Evolutionary conservation across 345 rosid species (phyloP), one percentile per base, ranked within the genome.

Genomic region (Populus pruinosa): DNA sequence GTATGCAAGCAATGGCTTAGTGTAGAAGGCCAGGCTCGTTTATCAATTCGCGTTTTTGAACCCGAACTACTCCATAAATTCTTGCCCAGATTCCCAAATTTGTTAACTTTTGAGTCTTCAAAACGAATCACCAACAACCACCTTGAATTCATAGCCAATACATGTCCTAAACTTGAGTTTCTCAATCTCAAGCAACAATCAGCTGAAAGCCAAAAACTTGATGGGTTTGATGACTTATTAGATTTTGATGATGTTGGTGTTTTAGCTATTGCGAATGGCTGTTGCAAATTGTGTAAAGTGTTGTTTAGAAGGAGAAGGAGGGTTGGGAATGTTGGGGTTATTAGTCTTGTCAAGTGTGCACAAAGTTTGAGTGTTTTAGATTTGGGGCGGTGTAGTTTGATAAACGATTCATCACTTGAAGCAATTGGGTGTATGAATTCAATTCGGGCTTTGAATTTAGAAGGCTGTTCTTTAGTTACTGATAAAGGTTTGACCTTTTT

Each of bases 1-100:
- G 88, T 86, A 12, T 86, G 86, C 68, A 84, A 86, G 76, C 86
- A 81, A 73, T 87, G 90, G 90, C 84, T 78, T 20, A 62, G 82
- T 67, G 82, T 82, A 14, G 90, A 87, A 55, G 87, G 90, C 53
- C 70, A 35, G 39, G 77, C 68, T 29, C 87, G 88, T 18, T 66
- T 44, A 36, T 77, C 79, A 39, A 84, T 86, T 70, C 86, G 87
- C n/a, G 84, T 87, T 76, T 69, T 79, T 16, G 83, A 81, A 11
- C 81, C 83, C 23, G 85, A 84, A 56, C 79, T 74, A 25, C 76
- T 87, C 2, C 86, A 29, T 2, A 47, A 25, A 33, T 86, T 81
- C 78, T 62, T 84, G n/a, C 84, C 85, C 67, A 86, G 90, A 77
- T 87, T 86, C 84, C 88, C 90, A 55, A 87, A 82, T 65, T 39